phyloP scores from a whole-genome alignment of 1,284 basidiomycete genomes.

The Ganoderma leucocontextum region DNA sequence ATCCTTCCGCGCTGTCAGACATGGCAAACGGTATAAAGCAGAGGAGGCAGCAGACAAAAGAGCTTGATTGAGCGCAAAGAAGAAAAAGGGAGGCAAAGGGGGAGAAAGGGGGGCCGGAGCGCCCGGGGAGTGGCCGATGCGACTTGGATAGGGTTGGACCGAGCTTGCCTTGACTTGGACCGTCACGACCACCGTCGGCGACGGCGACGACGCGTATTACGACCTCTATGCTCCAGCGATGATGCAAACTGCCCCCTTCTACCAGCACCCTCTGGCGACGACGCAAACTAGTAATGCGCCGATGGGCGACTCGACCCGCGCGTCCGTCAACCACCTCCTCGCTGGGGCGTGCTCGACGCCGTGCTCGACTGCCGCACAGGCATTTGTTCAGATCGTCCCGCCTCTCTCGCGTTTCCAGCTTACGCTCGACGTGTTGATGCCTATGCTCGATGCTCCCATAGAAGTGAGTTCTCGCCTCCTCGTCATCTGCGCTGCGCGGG shows the following conservation, averaged over 20 bases:
- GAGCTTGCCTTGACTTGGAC: constrained; percentile 10
- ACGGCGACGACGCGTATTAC: constrained; percentile 25
- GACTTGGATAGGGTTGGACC: constrained; percentile 3
- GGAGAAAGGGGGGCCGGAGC: not conserved
- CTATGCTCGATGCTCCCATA: constrained; percentile 61
- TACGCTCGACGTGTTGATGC: constrained; percentile 78
- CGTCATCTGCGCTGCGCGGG: constrained; percentile 8
- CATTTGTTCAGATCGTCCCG: constrained; percentile 75
- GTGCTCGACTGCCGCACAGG: constrained; percentile 76
- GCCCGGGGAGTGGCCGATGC: not conserved
- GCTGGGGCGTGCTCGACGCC: constrained; percentile 69
- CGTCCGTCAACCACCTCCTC: constrained; percentile 69
- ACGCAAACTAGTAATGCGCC: constrained; percentile 37
- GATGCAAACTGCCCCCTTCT: constrained; percentile 38
- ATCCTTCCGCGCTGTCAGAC: constrained; percentile 1
- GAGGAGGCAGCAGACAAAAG: not conserved
- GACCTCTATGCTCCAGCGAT: constrained; percentile 28
- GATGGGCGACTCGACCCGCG: constrained; percentile 47
- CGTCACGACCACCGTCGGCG: constrained; percentile 20
- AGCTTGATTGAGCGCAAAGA: not conserved
- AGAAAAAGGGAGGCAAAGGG: not conserved
- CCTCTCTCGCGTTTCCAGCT: constrained; percentile 77
- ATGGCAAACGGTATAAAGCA: not conserved
- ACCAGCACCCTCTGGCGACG: constrained; percentile 37
- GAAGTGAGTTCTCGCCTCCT: constrained; percentile 37